Evolutionary conservation across 1,139 yeast genomes (phyloP), one percentile per base, ranked within the genome.

Genomic region (Debaryomyces sp.): DNA sequence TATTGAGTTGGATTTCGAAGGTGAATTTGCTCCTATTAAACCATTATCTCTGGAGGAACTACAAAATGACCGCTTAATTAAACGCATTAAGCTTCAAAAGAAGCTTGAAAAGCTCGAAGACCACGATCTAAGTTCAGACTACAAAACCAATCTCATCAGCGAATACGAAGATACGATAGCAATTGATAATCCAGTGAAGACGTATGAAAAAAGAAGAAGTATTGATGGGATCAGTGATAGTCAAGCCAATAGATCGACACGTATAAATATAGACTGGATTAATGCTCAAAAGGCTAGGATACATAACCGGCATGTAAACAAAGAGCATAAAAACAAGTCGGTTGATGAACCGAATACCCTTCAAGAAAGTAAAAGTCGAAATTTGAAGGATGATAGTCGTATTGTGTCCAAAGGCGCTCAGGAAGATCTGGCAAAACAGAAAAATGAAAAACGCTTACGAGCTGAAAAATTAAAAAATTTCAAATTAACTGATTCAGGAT

Each of bases 21-120:
- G 64, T 3, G 75, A 70, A 49, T 70, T 70, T 45, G 57, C 52
- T 23, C 62, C 72, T 8, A 58, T 70, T 12, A 67, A 61, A 44
- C 50, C 54, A 27, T 51, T 67, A 45, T 55, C 68, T 12, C 49
- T 37, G 17, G 59, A 59, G 8, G 68, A 64, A 41, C 48, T 58
- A 10, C 50, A 53, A 38, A 50, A 57, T 18, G 70, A 64, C 40
- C 44, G 48, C 12, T 49, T 63, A 42, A 47, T 60, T 12, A 59
- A 56, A 50, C 49, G 57, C 37, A 45, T 62, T 27, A 55, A 50
- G 37, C 22, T 48, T 6, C 55, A 53, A 43, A 45, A 45, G 24
- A 48, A 47, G 36, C 32, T 53, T 22, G 47, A 44, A 18, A 32
- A 29, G 10, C 41, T 51, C 15, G 54, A 47, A 21, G 37, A 41